Conservation (phyloP, 805 yeast species). For the Starmerella gropengiesseri region DNA sequence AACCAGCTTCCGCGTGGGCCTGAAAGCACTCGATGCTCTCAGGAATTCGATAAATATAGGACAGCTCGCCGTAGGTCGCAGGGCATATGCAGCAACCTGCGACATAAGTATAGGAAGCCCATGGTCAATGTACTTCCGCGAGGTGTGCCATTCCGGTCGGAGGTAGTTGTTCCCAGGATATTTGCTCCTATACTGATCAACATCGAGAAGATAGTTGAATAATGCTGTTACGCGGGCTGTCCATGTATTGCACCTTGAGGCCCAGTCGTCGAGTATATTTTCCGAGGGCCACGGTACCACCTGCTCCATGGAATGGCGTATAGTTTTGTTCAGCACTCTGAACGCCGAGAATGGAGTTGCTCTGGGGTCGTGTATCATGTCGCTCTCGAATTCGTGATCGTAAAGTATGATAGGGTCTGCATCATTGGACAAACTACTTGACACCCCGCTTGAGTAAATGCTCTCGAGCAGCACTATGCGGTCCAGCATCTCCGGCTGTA, state of each 20-base stretch:
- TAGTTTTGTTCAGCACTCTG: neutral
- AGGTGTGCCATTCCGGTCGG: conserved; percentile 1
- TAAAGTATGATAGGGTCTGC: no score
- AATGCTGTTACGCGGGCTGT: neutral
- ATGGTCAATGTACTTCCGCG: neutral
- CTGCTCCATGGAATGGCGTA: neutral
- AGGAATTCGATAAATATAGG: neutral
- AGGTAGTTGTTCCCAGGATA: neutral
- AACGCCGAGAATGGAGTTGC: neutral
- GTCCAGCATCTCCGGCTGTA: neutral
- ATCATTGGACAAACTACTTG: no score
- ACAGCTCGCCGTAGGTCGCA: neutral
- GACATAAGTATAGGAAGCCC: neutral
- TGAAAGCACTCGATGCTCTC: neutral
- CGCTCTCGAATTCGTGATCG: no score
- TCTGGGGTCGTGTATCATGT: no score
- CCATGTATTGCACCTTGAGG: neutral
- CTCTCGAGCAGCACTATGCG: neutral
- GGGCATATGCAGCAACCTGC: neutral
- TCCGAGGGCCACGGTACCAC: neutral
- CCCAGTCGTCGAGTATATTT: conserved; percentile 3
- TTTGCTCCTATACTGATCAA: neutral
- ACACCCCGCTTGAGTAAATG: neutral
- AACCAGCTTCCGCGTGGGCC: neutral
- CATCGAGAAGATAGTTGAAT: neutral